These are phyloP conservation scores for Dendrobium huoshanense DNA, from an alignment of 106 monocot genomes.

Conservation along the genomic window DNA sequence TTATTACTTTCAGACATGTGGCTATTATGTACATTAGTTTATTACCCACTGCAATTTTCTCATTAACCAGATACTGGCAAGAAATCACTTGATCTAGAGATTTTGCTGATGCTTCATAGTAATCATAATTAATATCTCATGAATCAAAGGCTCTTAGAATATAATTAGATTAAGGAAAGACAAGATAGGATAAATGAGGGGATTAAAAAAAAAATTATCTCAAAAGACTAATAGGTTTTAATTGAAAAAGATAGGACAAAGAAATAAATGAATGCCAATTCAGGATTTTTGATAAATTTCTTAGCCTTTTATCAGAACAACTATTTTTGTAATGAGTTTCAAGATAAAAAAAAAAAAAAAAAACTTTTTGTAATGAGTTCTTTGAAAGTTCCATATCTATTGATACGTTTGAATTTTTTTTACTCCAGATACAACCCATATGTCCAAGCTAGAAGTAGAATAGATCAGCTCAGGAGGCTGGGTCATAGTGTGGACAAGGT, in stretches of 20 bases:
- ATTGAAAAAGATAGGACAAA: background rate
- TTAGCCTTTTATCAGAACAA: background rate
- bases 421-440: constrained; percentile 85
- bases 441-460: constrained; percentile 97
- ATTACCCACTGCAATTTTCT: no score
- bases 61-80: no score
- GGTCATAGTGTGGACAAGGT: constrained; percentile 99
- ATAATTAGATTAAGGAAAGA: background rate
- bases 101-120: no score
- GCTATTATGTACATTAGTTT: no score
- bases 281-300: background rate
- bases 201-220: background rate
- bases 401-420: background rate
- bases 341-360: background rate
- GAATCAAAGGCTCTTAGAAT: background rate
- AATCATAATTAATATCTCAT: no score
- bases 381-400: background rate
- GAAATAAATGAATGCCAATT: background rate
- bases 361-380: background rate
- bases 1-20: no score
- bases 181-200: background rate
- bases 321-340: background rate
- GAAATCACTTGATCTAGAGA: no score
- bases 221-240: background rate
- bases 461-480: constrained; percentile 95